Evolutionary conservation across 768 basidiomycete genomes (phyloP).

Genomic region (Rossbeevera mucosa): DNA sequence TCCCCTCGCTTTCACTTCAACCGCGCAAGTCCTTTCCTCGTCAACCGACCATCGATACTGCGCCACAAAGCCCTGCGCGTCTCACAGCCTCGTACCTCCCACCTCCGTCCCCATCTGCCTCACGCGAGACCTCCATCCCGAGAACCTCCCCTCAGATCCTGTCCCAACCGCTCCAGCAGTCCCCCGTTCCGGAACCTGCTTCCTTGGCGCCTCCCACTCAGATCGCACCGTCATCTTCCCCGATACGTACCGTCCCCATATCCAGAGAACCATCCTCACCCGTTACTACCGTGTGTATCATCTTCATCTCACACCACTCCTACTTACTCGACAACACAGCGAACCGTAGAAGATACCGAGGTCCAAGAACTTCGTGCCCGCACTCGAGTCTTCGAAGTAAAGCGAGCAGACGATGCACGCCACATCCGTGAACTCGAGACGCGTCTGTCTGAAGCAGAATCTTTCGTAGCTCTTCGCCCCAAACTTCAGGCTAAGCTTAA

Average conservation of each 20-base stretch:
- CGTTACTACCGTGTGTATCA: conserved; percentile 15
- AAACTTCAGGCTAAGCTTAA: conserved; percentile 89
- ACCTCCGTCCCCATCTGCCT: conserved; percentile 13
- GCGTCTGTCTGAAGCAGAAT: conserved; percentile 78
- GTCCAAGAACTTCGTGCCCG: conserved; percentile 80
- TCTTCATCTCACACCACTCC: not conserved
- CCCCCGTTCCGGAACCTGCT: conserved; percentile 11
- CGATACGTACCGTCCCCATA: conserved; percentile 14
- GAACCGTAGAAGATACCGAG: conserved; percentile 51
- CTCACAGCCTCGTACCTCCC: conserved; percentile 23
- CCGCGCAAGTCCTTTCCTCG: conserved; percentile 49
- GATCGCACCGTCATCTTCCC: conserved; percentile 15
- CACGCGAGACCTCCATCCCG: conserved; percentile 19
- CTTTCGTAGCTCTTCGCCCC: conserved; percentile 78
- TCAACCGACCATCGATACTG: conserved; percentile 36
- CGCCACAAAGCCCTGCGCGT: conserved; percentile 23
- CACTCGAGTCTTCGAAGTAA: conserved; percentile 78
- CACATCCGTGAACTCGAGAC: conserved; percentile 81
- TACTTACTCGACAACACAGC: conserved; percentile 18
- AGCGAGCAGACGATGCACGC: conserved; percentile 82
- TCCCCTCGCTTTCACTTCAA: conserved; percentile 42
- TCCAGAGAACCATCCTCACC: conserved; percentile 28
- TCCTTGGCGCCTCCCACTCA: conserved; percentile 11
- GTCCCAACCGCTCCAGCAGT: conserved; percentile 17
- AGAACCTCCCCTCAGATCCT: conserved; percentile 34